phyloP scores from a whole-genome alignment of 768 basidiomycete genomes.

The Hypholoma fasciculare region DNA sequence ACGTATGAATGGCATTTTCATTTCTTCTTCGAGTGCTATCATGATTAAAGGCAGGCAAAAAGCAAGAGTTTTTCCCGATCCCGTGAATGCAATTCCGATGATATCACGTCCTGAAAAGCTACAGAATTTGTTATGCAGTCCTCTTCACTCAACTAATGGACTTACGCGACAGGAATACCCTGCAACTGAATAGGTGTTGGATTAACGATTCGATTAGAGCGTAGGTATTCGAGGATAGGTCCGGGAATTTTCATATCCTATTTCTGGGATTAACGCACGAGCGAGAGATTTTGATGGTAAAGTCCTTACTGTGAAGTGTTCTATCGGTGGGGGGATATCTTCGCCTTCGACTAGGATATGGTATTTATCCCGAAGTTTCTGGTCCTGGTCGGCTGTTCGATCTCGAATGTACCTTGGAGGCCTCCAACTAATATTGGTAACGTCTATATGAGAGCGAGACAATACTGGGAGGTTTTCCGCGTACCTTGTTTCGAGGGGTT shows the following conservation, averaged over 20 bases:
- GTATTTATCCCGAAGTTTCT: slow-evolving; percentile 80
- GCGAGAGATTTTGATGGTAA: slow-evolving; percentile 5
- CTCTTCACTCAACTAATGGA: slow-evolving; percentile 5
- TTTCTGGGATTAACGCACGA: not conserved
- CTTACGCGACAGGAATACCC: slow-evolving; percentile 93
- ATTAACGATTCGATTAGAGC: slow-evolving; percentile 76
- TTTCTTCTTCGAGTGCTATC: slow-evolving; percentile 93
- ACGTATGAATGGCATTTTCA: slow-evolving; percentile 82
- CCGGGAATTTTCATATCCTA: slow-evolving; percentile 99
- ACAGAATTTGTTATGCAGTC: slow-evolving; percentile 21
- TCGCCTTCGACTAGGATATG: slow-evolving; percentile 97
- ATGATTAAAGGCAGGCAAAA: slow-evolving; percentile 98
- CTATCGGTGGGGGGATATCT: slow-evolving; percentile 90
- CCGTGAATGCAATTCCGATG: slow-evolving; percentile 99
- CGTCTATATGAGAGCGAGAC: slow-evolving; percentile 1
- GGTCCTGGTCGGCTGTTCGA: slow-evolving; percentile 66
- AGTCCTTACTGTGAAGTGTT: slow-evolving; percentile 69
- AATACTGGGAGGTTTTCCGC: not conserved
- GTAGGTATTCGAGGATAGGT: slow-evolving; percentile 79
- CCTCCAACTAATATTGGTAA: slow-evolving; percentile 64
- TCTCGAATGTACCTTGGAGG: slow-evolving; percentile 84
- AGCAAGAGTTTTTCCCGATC: slow-evolving; percentile 97
- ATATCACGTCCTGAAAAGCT: slow-evolving; percentile 96
- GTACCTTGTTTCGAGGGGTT: slow-evolving; percentile 81
- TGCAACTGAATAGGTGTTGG: slow-evolving; percentile 98